Evolutionary conservation across 2,329 filamentous ascomycete species (phyloP), one percentile per base, ranked within the genome.

Genomic region (Botrytis elliptica): DNA sequence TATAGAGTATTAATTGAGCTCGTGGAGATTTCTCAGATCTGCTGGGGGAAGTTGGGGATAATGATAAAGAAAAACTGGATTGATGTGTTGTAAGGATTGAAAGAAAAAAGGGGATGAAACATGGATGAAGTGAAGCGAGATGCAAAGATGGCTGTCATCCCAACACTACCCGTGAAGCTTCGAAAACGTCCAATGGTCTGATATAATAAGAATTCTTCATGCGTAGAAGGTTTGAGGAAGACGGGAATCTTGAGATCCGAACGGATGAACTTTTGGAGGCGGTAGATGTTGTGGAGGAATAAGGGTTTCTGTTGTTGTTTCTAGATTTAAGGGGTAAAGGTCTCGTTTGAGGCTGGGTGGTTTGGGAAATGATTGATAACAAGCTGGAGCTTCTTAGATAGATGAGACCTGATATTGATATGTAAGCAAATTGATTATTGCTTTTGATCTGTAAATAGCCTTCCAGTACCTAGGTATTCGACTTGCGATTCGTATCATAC

Each of bases 101-200:
- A 40, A 20, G 64, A 55, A 44, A 29, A 5, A 29, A 18, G n/a
- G 33, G 10, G 38, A 59, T 74, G 70, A 73, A 74, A 33, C 72
- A 40, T 57, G 25, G 36, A 57, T 68, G 65, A 68, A 68, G 46
- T 55, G 46, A 68, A 68, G 65, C 65, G 65, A 68, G 65, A 67
- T 55, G 46, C 46, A n/a, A 52, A 52, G 22, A 16, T n/a, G 38
- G 44, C 46, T 55, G 46, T 20, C 22, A n/a, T 52, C 29, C 36
- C 14, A 52, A n/a, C 22, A 38, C 20, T 6, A 52, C 22, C 22
- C 33, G 18, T 66, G 14, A 44, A 42, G 60, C 38, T 25, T 29
- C 38, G 3, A 18, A 25, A 40, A 4, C 20, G 7, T 38, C 20
- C 52, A 40, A 63, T 62, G 20, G 40, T n/a, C 20, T 3, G 36